Percentiles rank a stretch among this genome's conserved stretches.
phyloP scores from a whole-genome alignment of 2,329 filamentous ascomycete genomes.

The Cercospora janseana region DNA sequence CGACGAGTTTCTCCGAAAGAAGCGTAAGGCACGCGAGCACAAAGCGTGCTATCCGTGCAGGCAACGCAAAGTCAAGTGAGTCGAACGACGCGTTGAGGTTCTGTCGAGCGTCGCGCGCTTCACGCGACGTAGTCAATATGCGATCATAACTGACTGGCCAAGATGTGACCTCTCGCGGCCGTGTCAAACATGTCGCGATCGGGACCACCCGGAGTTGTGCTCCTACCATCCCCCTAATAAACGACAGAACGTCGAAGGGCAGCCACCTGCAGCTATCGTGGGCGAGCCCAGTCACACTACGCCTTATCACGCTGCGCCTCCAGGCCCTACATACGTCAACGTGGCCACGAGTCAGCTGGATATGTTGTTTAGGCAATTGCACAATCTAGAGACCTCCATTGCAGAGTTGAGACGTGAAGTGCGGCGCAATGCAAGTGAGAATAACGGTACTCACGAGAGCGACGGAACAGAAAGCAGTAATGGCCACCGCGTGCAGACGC shows the following conservation, averaged over 20 bases:
- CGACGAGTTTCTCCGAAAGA: conserved; percentile 51
- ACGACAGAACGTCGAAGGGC: conserved; percentile 33
- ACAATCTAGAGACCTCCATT: conserved; percentile 49
- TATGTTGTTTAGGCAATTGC: conserved; percentile 49
- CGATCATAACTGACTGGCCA: neutral
- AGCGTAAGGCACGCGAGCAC: conserved; percentile 53
- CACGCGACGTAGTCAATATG: too few species aligned
- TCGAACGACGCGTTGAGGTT: neutral
- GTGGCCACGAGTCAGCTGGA: conserved; percentile 46
- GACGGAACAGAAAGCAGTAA: conserved; percentile 22
- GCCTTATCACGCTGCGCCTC: conserved; percentile 2
- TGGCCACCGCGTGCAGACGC: conserved; percentile 29
- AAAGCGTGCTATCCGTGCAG: conserved; percentile 54
- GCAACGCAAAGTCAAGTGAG: conserved; percentile 41
- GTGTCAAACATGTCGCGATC: conserved; percentile 51
- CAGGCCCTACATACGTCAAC: conserved; percentile 30
- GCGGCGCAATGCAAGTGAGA: conserved; percentile 23
- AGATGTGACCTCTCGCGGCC: conserved; percentile 50
- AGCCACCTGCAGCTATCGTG: conserved; percentile 17
- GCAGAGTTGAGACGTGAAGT: conserved; percentile 43
- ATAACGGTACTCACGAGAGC: conserved; percentile 21
- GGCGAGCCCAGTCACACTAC: conserved; percentile 26
- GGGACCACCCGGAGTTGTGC: conserved; percentile 53
- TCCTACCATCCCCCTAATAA: conserved; percentile 42
- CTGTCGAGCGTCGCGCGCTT: neutral